phyloP scores from a whole-genome alignment of 441 rosid species.

The Euphorbia celastroides region DNA sequence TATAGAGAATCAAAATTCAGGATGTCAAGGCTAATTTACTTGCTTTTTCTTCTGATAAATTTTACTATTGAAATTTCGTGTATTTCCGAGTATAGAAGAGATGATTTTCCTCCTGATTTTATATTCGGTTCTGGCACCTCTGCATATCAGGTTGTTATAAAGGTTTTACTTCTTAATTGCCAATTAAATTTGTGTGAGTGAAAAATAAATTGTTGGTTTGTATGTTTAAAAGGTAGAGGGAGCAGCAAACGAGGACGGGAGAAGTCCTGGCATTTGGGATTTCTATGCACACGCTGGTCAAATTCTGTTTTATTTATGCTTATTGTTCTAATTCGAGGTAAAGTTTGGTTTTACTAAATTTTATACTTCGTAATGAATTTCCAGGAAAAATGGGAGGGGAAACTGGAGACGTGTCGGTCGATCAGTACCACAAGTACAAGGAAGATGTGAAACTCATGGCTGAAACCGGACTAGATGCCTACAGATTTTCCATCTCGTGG shows the following conservation, averaged over 20 bases:
- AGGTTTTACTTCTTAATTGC: neutral
- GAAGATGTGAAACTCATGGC: conserved; percentile 71
- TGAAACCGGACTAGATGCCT: conserved; percentile 51
- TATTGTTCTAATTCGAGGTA: neutral
- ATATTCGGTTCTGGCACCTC: conserved; percentile 56
- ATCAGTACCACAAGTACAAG: conserved; percentile 74
- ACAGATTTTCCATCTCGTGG: conserved; percentile 75
- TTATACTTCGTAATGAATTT: conserved; percentile 1
- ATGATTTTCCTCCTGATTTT: conserved; percentile 48
- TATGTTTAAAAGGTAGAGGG: conserved; percentile 51
- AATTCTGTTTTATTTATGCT: neutral
- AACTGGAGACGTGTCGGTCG: conserved; percentile 55
- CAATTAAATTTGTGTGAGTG: neutral
- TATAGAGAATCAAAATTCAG: neutral
- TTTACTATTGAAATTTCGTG: conserved; percentile 8
- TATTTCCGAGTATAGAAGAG: conserved; percentile 32
- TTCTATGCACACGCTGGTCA: conserved; percentile 43
- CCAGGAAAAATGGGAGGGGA: conserved; percentile 30
- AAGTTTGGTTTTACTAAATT: neutral
- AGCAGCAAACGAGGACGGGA: conserved; percentile 61
- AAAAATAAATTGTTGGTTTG: neutral
- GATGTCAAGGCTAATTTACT: conserved; percentile 20
- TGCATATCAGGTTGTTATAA: conserved; percentile 55
- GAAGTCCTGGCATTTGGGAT: conserved; percentile 64
- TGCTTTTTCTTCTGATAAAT: conserved; percentile 19